Percentiles rank a stretch among this genome's conserved stretches.
These are phyloP conservation scores for Leishmania turanica DNA, from an alignment of 208 protist genomes.

Conservation along the genomic window DNA sequence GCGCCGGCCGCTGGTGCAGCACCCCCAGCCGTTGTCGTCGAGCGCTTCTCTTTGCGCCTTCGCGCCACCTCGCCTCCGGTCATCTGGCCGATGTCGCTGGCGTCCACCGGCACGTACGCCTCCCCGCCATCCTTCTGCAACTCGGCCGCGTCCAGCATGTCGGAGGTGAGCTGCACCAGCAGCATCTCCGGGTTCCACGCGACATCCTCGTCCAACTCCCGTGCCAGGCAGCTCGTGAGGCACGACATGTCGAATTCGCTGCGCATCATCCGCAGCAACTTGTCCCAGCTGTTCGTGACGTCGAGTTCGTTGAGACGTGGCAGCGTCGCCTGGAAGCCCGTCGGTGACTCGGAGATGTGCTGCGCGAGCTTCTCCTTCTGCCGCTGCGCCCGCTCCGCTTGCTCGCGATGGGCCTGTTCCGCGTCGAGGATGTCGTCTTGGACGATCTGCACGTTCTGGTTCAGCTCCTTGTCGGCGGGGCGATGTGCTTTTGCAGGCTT, in stretches of 20 bases:
- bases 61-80: conserved; percentile 57
- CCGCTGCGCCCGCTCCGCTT: conserved; percentile 29
- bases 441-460: conserved; percentile 44
- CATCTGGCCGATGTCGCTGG: conserved; percentile 47
- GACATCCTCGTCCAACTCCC: conserved; percentile 86
- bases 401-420: conserved; percentile 29
- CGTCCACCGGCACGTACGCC: conserved; percentile 38
- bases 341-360: conserved; percentile 67
- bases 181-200: conserved; percentile 91
- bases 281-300: conserved; percentile 67
- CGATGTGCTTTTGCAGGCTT: conserved; percentile 18
- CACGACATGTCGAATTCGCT: conserved; percentile 83
- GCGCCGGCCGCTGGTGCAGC: background rate
- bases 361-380: conserved; percentile 59
- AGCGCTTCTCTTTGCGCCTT: conserved; percentile 36
- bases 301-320: conserved; percentile 79
- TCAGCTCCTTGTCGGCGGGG: conserved; percentile 36
- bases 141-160: conserved; percentile 79
- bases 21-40: background rate
- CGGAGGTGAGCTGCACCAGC: conserved; percentile 88
- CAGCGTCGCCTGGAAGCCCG: conserved; percentile 69
- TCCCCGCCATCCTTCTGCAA: conserved; percentile 32
- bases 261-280: conserved; percentile 65
- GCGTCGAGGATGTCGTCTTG: conserved; percentile 55
- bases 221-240: conserved; percentile 76